Conservation (phyloP, 331 rosid genomes). For the Rhamnella rubrinervis region DNA sequence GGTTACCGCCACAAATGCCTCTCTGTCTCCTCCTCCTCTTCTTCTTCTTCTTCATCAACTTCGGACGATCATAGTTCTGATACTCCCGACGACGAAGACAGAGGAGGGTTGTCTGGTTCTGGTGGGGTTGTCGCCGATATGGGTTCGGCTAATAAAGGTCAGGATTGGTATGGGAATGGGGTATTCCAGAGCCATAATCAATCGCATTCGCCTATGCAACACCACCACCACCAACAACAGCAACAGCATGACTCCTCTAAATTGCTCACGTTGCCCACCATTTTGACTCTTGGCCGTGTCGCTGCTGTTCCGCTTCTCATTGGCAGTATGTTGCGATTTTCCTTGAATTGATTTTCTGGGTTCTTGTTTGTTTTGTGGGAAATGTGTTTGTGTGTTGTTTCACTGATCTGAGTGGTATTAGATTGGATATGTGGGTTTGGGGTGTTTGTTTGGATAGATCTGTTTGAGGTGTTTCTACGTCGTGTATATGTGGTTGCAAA, state of each 20-base stretch:
- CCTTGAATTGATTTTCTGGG: neutral
- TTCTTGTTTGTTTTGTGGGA: slow-evolving; percentile 5
- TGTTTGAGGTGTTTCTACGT: neutral
- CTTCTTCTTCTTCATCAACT: slow-evolving; percentile 12
- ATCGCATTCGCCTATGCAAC: slow-evolving; percentile 11
- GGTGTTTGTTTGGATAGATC: slow-evolving; percentile 1
- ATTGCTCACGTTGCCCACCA: slow-evolving; percentile 85
- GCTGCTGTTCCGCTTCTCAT: slow-evolving; percentile 86
- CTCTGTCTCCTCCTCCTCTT: neutral
- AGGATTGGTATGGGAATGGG: slow-evolving; percentile 26
- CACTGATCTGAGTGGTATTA: neutral
- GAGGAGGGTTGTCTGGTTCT: slow-evolving; percentile 18
- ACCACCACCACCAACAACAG: slow-evolving; percentile 19
- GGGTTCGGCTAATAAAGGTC: slow-evolving; percentile 49
- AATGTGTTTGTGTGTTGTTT: neutral
- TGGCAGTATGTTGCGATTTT: slow-evolving; percentile 45
- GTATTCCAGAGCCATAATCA: slow-evolving; percentile 6
- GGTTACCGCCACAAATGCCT: slow-evolving; percentile 20
- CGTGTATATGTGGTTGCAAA: neutral
- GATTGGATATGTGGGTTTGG: slow-evolving; percentile 5
- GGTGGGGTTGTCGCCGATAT: slow-evolving; percentile 46
- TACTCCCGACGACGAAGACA: slow-evolving; percentile 1
- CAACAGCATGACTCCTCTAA: slow-evolving; percentile 49
- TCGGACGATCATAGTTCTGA: slow-evolving; percentile 14
- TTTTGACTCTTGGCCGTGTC: slow-evolving; percentile 87